Base-by-base conservation (phyloP, 768 basidiomycete genomes). In the Leccinum arenicola region DNA sequence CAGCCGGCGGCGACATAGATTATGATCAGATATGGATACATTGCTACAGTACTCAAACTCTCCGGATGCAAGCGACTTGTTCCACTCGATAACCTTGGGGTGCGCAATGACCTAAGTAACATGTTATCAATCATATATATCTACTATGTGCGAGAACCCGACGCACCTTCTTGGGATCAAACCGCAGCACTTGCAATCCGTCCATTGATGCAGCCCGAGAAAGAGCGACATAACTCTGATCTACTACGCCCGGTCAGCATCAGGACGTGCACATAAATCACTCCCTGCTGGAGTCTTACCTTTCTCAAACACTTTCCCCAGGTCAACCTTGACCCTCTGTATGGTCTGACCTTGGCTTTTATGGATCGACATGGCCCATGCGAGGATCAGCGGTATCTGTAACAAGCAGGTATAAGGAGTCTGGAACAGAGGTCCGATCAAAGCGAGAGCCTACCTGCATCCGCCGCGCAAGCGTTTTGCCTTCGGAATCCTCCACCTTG, bases 361-460 rank as follows among this genome's bases (percentile, higher is more conserved):
- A 74, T 91, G 88, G 57, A 91, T 89, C 2, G 84, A 84, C 77
- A 89, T 86, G 0, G 88, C 87, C 88, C 87, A 91, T 0, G 87
- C 85, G 0, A 88, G 80, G 52, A 91, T 89, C 4, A 95, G 71
- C 0, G 90, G 89, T 2, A 92, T 65, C 85, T 90, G 62, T 2
- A 11, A 27, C 19, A 45, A 11, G 21, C 9, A 45, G 10, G 23
- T 51, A 21, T 58, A 3, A 57, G 25, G 10, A 8, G n/a, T 36
- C 33, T 3, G 25, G 12, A 17, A 52, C 6, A 3, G 3, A 12
- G 15, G 25, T 17, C 4, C 6, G 6, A 29, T n/a, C 1, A 15
- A 21, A 35, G 9, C 19, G 14, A 43, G 2, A n/a, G 57, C 64
- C 4, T 15, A 73, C 78, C 73, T 81, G 80, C 59, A 80, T 76